phyloP scores from a whole-genome alignment of 768 basidiomycete species.

The Russula foetens region DNA sequence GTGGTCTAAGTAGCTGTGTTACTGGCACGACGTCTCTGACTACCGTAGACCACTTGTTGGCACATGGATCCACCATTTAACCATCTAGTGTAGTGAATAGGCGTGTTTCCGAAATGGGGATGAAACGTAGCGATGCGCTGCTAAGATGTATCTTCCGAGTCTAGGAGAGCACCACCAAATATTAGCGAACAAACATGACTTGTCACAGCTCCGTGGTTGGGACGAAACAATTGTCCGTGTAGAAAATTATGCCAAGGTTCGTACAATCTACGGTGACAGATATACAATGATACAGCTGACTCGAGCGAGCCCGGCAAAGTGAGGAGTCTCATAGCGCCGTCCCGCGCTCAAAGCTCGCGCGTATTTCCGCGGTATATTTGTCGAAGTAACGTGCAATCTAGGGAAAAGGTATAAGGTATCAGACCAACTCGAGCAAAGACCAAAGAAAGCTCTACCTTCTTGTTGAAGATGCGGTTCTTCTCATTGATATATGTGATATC shows the following conservation, averaged over 20 bases:
- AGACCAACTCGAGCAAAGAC: neutral
- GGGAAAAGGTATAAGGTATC: neutral
- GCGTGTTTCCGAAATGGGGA: too few relatives aligned
- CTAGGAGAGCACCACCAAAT: too few relatives aligned
- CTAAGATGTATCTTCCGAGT: too few relatives aligned
- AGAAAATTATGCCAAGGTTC: neutral
- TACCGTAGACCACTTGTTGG: too few relatives aligned
- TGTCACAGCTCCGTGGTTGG: neutral
- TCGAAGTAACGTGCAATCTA: conserved; percentile 94
- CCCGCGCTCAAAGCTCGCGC: conserved; percentile 96
- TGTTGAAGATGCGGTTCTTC: conserved; percentile 95
- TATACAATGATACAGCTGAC: conserved; percentile 11
- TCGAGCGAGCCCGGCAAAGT: neutral
- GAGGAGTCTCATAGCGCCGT: conserved; percentile 61
- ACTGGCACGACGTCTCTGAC: too few relatives aligned
- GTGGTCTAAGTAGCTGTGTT: too few relatives aligned
- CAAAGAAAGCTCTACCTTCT: conserved; percentile 52
- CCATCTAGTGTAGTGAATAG: too few relatives aligned
- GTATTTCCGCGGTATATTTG: conserved; percentile 94
- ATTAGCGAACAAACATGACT: neutral
- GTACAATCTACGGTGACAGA: neutral
- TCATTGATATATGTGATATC: conserved; percentile 99
- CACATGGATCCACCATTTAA: too few relatives aligned
- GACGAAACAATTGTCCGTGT: neutral
- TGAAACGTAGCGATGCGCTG: too few relatives aligned